Conservation (phyloP, 2,329 filamentous ascomycete species). For the Pseudogymnoascus sp. region DNA sequence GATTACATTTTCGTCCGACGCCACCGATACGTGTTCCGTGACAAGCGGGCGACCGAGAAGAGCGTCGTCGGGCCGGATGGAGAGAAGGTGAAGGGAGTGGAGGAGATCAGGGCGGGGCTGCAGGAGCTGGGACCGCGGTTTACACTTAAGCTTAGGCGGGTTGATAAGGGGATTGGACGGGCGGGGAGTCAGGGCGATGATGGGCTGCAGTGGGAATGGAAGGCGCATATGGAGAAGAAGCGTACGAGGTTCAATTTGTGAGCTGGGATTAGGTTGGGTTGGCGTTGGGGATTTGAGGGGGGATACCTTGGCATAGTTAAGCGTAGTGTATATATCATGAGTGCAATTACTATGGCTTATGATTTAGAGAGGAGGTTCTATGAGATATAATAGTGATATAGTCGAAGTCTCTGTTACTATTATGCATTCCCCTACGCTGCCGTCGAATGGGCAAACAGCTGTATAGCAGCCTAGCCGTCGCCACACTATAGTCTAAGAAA, state of each 20-base stretch:
- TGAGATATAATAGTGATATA: not conserved
- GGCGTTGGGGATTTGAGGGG: not conserved
- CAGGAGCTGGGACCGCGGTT: conserved; percentile 84
- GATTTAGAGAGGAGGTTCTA: not conserved
- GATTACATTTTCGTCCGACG: conserved; percentile 92
- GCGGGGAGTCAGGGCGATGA: conserved; percentile 52
- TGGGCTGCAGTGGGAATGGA: conserved; percentile 79
- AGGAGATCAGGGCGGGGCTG: conserved; percentile 77
- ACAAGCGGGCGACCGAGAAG: conserved; percentile 83
- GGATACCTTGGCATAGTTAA: not conserved
- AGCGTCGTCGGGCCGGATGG: conserved; percentile 76
- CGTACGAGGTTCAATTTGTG: conserved; percentile 90
- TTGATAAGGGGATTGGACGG: conserved; percentile 79
- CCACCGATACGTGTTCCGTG: conserved; percentile 87
- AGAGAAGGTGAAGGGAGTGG: conserved; percentile 74
- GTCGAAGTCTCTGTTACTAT: too few relatives aligned
- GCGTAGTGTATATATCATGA: not conserved
- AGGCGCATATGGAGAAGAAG: conserved; percentile 88
- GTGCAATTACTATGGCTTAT: not conserved
- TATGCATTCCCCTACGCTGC: too few relatives aligned
- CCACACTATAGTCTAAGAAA: too few relatives aligned
- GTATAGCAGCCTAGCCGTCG: too few relatives aligned
- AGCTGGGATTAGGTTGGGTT: conserved; percentile 24
- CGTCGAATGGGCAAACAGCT: too few relatives aligned
- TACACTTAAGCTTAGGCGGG: conserved; percentile 80